Base-by-base conservation (phyloP, 2,329 filamentous ascomycete species). In the Sarocladium brachiariae region DNA sequence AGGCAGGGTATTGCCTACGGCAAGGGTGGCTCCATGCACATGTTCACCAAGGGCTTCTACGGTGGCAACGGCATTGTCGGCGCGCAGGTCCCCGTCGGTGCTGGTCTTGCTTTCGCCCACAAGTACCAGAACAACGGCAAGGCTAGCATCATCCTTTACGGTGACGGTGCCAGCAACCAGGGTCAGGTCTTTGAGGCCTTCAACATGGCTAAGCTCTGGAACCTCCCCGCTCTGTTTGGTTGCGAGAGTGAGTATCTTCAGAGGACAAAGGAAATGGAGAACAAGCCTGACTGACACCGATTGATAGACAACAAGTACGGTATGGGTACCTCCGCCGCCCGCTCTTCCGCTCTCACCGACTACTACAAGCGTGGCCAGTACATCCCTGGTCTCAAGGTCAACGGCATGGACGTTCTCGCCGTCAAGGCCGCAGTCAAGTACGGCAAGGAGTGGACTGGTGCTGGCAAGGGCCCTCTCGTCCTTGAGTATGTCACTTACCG, bases 291-390 rank as follows among this genome's bases (percentile, higher is more conserved):
- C 54, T 60, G 39, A 58, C 51, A 21, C 14, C n/a, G 31, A 18
- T 24, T 24, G 25, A 16, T 51, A 96, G 91, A 99, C 83, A 99
- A 99, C 87, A 99, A 99, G 76, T 99, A 99, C 71, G 93, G 93
- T 71, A 99, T 99, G 93, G 93, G 93, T 75, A 99, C 93, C 57
- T 87, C 93, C 55, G 92, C 93, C 60, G 86, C 86, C 73, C 90
- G 93, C 64, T 91, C 93, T 55, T 92, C 93, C 54, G 93, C 93
- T 63, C 76, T 96, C 68, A 97, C 93, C 70, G 93, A 99, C 72
- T 99, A 99, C 85, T 97, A 99, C 84, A 97, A 97, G 86, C 92
- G 93, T 75, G 93, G 93, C 59, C 93, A 99, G 77, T 99, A 97
- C 80, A 99, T 99, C 61, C 92, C 93, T 52, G 93, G 93, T 76